Base-by-base conservation (phyloP, 495 filamentous ascomycete species). In the Hypoxylon intermedium region DNA sequence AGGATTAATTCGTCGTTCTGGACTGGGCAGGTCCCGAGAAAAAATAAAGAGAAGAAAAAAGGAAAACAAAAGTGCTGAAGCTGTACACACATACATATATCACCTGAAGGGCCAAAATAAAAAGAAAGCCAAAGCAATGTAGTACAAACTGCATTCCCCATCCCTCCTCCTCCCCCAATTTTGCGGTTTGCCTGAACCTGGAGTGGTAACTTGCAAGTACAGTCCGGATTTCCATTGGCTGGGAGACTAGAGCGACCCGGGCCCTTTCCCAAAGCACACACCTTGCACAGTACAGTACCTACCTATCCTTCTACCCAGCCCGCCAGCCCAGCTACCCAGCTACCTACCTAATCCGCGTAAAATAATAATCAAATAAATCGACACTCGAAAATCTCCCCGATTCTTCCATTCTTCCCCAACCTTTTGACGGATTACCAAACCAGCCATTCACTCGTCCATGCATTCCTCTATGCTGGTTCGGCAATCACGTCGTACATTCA, bases 401-500 rank as follows among this genome's bases (percentile, higher is more conserved):
- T 55, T 55, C 54, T 65, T 59, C 61, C 61, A 65, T 59, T 60
- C 61, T 59, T 61, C 61, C 55, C 61, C 61, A 59, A 65, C 54
- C 61, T 55, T 65, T 58, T 49, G 28, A 49, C 36, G 47, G 24
- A 59, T 59, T 65, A 65, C 55, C 61, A 65, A 65, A 60, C 61
- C 61, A 65, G 61, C 61, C 61, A 55, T 65, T 65, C 61, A 59
- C 41, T 46, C 55, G 55, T 65, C 58, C 61, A 65, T 51, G 55
- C 61, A 65, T 65, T 60, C 55, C 55, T 65, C 19, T 64, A 65
- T 65, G 55, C 55, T 60, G 61, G 61, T 55, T 65, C 61, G 61
- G 61, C 61, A 65, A 65, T 65, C 61, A 65, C 58, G 61, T 65
- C 34, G 61, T 49, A 65, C 61, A 59, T 59, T 59, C 55, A 59